Evolutionary conservation across 352 stramenopile genomes (phyloP), one percentile per base, ranked within the genome.

Genomic region (Phytophthora pini): DNA sequence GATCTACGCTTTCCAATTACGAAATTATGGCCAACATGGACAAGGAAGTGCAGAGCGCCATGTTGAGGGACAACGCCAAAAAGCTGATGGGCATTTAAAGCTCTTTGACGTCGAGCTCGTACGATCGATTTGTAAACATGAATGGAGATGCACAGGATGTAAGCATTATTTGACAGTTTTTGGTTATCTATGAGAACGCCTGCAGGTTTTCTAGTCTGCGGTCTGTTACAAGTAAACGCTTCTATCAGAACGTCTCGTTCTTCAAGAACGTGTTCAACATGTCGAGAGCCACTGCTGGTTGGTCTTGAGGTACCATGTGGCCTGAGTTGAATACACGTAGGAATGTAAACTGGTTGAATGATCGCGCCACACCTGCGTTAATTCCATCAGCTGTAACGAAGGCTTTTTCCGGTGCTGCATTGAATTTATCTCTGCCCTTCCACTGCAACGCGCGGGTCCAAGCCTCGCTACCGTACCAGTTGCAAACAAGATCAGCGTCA

Each of bases 381-480:
- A 36, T 61, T 12, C 39, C 52, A 10, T 65, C 36, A 10, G 22
- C 10, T 5, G 60, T 71, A 22, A 74, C 22, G 44, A 84, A 78
- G 2, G 63, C 41, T 5, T 36, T 62, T 43, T 79, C 74, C 0
- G 22, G 4, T 15, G 67, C 80, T 5, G 34, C 48, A 41, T 95
- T 88, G 76, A 98, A 99, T 2, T 78, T 85, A 6, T 80, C 69
- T 51, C 86, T 83, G 53, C 93, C 87, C n/a, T 71, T 66, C 97
- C 96, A 99, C 11, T 98, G 77, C 36, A 99, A 75, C 15, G 71
- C 87, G 1, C 85, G 61, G 0, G 92, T 98, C 95, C 94, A 99
- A 1, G 93, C 95, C 46, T 95, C 57, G 67, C 98, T 98, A 20
- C 96, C 97, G 32, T 98, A 66, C 81, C 97, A 99, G 66, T 99